These are phyloP conservation scores for Fusarium nisikadoi DNA, from an alignment of 2,329 filamentous ascomycete genomes.

Conservation along the genomic window DNA sequence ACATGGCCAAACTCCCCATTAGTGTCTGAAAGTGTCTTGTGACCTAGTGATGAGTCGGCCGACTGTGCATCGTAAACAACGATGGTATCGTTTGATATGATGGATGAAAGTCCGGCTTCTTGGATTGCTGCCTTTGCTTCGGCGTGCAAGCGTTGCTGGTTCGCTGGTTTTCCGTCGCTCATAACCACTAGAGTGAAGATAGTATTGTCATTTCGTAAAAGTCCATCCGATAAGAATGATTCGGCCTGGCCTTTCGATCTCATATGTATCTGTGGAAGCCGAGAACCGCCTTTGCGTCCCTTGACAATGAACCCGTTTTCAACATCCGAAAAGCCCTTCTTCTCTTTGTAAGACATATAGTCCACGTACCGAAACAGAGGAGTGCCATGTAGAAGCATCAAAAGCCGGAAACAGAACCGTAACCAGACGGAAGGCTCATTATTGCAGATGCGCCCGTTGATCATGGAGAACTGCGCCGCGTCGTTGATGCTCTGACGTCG, in stretches of 20 bases:
- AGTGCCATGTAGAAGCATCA: not conserved
- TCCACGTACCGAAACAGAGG: not conserved
- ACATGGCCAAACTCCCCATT: not conserved
- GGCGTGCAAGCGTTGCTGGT: rapidly evolving
- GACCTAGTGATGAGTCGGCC: rapidly evolving
- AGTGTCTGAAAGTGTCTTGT: rapidly evolving
- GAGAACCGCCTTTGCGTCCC: not conserved
- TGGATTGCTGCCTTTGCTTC: not conserved
- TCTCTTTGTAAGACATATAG: not conserved
- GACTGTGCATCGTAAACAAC: not conserved
- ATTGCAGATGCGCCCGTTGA: not conserved
- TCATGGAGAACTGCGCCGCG: not conserved
- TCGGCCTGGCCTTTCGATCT: not conserved
- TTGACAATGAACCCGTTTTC: not conserved
- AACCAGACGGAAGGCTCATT: not conserved
- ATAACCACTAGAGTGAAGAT: not conserved
- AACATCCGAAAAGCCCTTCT: not conserved
- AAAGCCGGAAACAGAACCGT: not conserved
- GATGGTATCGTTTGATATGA: rapidly evolving
- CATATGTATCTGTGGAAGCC: not conserved
- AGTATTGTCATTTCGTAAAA: not conserved
- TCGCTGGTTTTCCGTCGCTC: rapidly evolving
- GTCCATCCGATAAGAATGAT: not conserved
- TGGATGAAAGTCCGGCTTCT: not conserved
- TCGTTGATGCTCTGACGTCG: not conserved